These are phyloP conservation scores for Phanerodontia chrysosporium DNA, from an alignment of 768 basidiomycete species.

Conservation along the genomic window DNA sequence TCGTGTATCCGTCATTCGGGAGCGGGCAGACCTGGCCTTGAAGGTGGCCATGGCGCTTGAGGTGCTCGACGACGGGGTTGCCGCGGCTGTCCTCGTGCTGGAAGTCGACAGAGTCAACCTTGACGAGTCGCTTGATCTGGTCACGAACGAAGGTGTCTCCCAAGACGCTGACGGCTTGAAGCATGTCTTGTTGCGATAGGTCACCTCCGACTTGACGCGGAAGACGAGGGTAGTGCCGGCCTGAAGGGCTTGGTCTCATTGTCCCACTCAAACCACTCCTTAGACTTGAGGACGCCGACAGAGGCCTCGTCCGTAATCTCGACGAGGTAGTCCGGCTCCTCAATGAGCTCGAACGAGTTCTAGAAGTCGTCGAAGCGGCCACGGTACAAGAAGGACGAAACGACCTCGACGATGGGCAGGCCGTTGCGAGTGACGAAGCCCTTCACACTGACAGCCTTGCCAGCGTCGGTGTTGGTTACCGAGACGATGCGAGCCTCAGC, in stretches of 20 bases:
- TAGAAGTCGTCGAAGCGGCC: slow-evolving; percentile 90
- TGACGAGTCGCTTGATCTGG: slow-evolving; percentile 82
- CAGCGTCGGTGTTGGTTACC: slow-evolving; percentile 84
- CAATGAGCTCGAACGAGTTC: slow-evolving; percentile 91
- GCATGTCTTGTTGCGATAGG: slow-evolving; percentile 87
- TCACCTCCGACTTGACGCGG: slow-evolving; percentile 80
- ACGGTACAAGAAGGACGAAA: slow-evolving; percentile 95
- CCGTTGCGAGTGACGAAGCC: slow-evolving; percentile 76
- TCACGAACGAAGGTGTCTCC: slow-evolving; percentile 88
- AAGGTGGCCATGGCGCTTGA: slow-evolving; percentile 84
- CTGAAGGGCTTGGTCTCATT: slow-evolving; percentile 70
- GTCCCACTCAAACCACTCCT: slow-evolving; percentile 98
- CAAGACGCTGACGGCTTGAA: slow-evolving; percentile 74
- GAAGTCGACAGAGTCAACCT: slow-evolving; percentile 86
- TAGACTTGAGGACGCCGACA: slow-evolving; percentile 90
- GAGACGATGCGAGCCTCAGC: slow-evolving; percentile 87
- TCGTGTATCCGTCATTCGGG: slow-evolving; percentile 80
- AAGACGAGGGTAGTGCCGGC: slow-evolving; percentile 85
- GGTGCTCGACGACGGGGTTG: slow-evolving; percentile 90
- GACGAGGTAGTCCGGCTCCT: slow-evolving; percentile 87
- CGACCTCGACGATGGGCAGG: slow-evolving; percentile 85
- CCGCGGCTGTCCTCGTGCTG: slow-evolving; percentile 84
- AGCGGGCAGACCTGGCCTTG: slow-evolving; percentile 77
- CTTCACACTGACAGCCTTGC: slow-evolving; percentile 90
- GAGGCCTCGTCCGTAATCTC: slow-evolving; percentile 69